Percentiles rank a stretch among this genome's conserved stretches.
Evolutionary conservation across 208 protist genomes (phyloP).

Genomic region (Blastocrithidia nonstop): DNA sequence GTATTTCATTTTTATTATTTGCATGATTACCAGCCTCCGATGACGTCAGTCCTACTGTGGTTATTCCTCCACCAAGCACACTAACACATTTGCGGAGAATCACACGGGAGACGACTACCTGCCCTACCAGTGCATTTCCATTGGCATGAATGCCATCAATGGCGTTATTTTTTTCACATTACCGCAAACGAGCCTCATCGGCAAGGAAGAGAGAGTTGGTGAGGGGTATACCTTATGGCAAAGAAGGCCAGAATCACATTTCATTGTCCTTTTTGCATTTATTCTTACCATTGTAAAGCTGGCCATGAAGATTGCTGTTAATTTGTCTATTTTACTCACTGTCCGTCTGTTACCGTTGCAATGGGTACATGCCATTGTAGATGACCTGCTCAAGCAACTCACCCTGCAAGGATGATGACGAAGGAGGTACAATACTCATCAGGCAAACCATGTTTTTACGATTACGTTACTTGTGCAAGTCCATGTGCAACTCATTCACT

Average conservation of each 20-base stretch:
- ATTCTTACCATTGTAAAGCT: not conserved
- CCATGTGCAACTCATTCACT: slow-evolving; percentile 48
- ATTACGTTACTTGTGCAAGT: slow-evolving; percentile 48
- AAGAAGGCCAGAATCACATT: too few relatives aligned
- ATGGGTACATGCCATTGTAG: too few relatives aligned
- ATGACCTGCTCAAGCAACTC: too few relatives aligned
- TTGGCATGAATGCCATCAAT: not conserved
- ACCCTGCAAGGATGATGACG: too few relatives aligned
- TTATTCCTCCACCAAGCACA: slow-evolving; percentile 4
- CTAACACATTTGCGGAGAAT: slow-evolving; percentile 16
- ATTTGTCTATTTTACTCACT: not conserved
- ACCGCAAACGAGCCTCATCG: slow-evolving; percentile 52
- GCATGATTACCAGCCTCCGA: too few relatives aligned
- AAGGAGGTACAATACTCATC: slow-evolving; percentile 34
- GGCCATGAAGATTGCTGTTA: not conserved
- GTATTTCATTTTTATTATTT: too few relatives aligned
- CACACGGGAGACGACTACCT: slow-evolving; percentile 11
- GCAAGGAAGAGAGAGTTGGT: slow-evolving; percentile 80
- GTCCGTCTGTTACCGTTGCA: too few relatives aligned
- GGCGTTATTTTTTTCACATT: slow-evolving; percentile 6
- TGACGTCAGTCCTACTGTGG: not conserved
- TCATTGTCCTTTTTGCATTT: too few relatives aligned
- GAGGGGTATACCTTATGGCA: slow-evolving; percentile 56
- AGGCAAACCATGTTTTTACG: slow-evolving; percentile 68
- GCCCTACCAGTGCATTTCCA: slow-evolving; percentile 2